These are phyloP conservation scores for Marchantia polymorpha DNA, from an alignment of 225 moss, liverwort and hornwort genomes.

Conservation along the genomic window DNA sequence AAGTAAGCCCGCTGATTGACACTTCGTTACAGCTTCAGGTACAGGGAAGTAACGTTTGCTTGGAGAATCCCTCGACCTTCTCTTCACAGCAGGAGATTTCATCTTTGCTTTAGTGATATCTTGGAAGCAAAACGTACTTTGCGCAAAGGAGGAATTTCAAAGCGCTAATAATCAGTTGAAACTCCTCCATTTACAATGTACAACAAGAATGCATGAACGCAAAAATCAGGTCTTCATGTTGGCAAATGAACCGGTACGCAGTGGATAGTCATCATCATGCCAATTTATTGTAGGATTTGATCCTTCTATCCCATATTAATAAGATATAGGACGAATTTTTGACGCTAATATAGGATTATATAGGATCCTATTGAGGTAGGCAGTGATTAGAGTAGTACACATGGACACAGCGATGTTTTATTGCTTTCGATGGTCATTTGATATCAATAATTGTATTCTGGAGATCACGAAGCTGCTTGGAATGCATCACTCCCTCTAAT, in stretches of 20 bases:
- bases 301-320: too few species aligned
- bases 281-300: too few species aligned
- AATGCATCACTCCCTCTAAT: too few species aligned
- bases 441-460: too few species aligned
- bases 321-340: too few species aligned
- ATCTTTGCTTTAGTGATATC: slow-evolving; percentile 57
- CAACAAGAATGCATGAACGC: slow-evolving; percentile 17
- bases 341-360: too few species aligned
- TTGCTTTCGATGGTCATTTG: too few species aligned
- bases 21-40: slow-evolving; percentile 80
- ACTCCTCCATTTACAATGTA: slow-evolving; percentile 68
- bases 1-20: slow-evolving; percentile 75
- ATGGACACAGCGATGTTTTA: too few species aligned
- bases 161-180: slow-evolving; percentile 80
- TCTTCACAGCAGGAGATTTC: slow-evolving; percentile 43
- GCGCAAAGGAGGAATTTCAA: slow-evolving; percentile 87
- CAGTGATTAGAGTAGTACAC: too few species aligned
- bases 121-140: slow-evolving; percentile 82
- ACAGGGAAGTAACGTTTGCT: slow-evolving; percentile 68
- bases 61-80: slow-evolving; percentile 62
- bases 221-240: background rate
- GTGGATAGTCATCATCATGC: too few species aligned
- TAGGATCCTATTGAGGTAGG: too few species aligned
- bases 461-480: too few species aligned
- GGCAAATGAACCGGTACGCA: background rate